Evolutionary conservation across 148 eudicot species (phyloP).

Genomic region (Pouteria glomerata): DNA sequence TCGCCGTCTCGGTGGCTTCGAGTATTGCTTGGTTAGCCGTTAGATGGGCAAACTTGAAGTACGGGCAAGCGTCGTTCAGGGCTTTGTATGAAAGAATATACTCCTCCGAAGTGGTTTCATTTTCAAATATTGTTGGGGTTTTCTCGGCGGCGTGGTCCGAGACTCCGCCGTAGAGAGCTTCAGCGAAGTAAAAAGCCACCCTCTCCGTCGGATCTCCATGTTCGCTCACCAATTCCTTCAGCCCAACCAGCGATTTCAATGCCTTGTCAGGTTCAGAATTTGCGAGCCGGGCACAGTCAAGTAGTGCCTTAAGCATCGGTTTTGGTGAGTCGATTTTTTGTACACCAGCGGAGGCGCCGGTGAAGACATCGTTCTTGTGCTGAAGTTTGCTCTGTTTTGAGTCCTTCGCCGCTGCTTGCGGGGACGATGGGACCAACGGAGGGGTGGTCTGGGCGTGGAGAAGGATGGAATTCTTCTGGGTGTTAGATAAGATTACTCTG

Average conservation of each 20-base stretch:
- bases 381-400: neutral
- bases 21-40: slow-evolving; percentile 94
- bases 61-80: slow-evolving; percentile 84
- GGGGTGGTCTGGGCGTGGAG: slow-evolving; percentile 10
- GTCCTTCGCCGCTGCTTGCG: slow-evolving; percentile 2
- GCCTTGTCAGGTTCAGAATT: slow-evolving; percentile 51
- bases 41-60: slow-evolving; percentile 76
- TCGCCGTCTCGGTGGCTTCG: slow-evolving; percentile 57
- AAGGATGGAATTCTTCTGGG: slow-evolving; percentile 22
- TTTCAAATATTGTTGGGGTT: slow-evolving; percentile 3
- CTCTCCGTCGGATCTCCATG: slow-evolving; percentile 66
- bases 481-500: slow-evolving; percentile 40
- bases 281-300: slow-evolving; percentile 47
- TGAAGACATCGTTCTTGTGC: slow-evolving; percentile 6
- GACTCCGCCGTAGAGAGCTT: slow-evolving; percentile 50
- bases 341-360: neutral
- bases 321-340: slow-evolving; percentile 20
- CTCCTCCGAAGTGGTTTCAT: slow-evolving; percentile 54
- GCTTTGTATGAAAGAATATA: slow-evolving; percentile 61
- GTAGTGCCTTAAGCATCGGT: slow-evolving; percentile 41
- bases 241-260: slow-evolving; percentile 28
- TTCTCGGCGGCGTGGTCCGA: slow-evolving; percentile 10
- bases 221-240: slow-evolving; percentile 34
- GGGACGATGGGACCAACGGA: slow-evolving; percentile 30
- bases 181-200: slow-evolving; percentile 51